Percentiles rank a stretch among this genome's conserved stretches.
Evolutionary conservation across 2,329 filamentous ascomycete genomes (phyloP).

Genomic region (Neoarthrinium moseri): DNA sequence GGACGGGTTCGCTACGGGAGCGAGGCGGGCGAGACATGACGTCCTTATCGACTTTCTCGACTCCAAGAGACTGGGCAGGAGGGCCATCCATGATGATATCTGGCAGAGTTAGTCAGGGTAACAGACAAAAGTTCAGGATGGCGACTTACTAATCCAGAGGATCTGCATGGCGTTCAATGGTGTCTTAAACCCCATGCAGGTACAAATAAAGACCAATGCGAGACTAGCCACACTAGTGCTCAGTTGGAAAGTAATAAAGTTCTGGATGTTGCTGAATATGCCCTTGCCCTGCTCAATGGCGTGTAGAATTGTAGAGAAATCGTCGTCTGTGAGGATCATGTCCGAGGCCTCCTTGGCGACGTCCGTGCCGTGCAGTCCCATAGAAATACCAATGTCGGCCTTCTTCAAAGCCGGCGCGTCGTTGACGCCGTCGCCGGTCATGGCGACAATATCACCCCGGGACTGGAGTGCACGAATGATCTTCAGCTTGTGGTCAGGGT

Average conservation of each 20-base stretch:
- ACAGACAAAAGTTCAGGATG: neutral
- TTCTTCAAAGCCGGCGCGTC: slow-evolving; percentile 96
- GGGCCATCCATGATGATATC: slow-evolving; percentile 99
- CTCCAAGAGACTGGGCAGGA: slow-evolving; percentile 92
- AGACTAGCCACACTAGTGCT: slow-evolving; percentile 95
- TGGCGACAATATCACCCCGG: slow-evolving; percentile 93
- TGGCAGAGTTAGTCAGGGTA: slow-evolving; percentile 37
- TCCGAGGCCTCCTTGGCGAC: slow-evolving; percentile 96
- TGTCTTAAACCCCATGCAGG: slow-evolving; percentile 88
- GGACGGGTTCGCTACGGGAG: slow-evolving; percentile 80
- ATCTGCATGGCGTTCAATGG: slow-evolving; percentile 99
- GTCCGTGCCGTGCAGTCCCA: slow-evolving; percentile 93
- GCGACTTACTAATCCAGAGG: slow-evolving; percentile 90
- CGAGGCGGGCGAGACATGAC: slow-evolving; percentile 90
- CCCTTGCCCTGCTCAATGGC: slow-evolving; percentile 99
- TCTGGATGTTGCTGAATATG: slow-evolving; percentile 99
- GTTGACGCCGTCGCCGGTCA: slow-evolving; percentile 98
- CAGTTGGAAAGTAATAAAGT: slow-evolving; percentile 97
- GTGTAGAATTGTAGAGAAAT: slow-evolving; percentile 86
- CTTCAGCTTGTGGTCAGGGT: slow-evolving; percentile 97
- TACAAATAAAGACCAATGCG: slow-evolving; percentile 88
- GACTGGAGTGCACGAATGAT: slow-evolving; percentile 90
- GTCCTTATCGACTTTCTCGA: slow-evolving; percentile 90
- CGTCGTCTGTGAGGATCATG: slow-evolving; percentile 88
- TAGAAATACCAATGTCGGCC: slow-evolving; percentile 95